A percentile compares a stretch with the other conserved stretches of the same genome.
phyloP scores from a whole-genome alignment of 495 filamentous ascomycete species.

The Podospora comata region DNA sequence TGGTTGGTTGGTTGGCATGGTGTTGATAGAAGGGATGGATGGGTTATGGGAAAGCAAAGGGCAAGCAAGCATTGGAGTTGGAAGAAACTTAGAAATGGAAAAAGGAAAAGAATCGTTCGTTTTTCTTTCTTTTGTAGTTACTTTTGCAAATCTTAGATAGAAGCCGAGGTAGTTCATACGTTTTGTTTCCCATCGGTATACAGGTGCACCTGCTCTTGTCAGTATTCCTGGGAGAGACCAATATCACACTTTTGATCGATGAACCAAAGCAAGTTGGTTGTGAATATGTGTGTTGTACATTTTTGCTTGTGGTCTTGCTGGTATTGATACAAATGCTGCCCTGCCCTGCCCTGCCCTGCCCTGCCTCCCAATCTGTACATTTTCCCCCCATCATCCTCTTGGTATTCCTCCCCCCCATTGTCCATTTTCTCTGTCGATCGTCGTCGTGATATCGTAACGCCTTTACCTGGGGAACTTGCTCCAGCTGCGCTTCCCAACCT shows the following conservation, averaged over 20 bases:
- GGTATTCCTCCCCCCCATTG: neutral
- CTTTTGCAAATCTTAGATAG: neutral
- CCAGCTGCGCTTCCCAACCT: constrained; percentile 86
- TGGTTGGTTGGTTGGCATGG: neutral
- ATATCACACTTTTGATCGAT: too few relatives aligned
- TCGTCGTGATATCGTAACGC: neutral
- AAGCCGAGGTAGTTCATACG: neutral
- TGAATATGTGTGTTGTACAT: neutral
- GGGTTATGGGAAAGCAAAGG: neutral
- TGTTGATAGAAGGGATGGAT: neutral
- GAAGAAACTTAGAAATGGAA: neutral
- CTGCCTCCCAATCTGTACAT: neutral
- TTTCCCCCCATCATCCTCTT: neutral
- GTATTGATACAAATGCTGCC: neutral
- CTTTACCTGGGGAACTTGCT: constrained; percentile 78
- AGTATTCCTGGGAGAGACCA: neutral
- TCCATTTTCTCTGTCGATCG: neutral
- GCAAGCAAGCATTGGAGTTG: neutral
- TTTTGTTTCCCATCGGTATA: neutral
- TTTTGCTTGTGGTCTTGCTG: neutral
- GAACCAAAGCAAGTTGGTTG: neutral
- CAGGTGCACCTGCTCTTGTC: neutral
- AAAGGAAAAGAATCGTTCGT: neutral
- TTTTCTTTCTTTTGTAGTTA: neutral
- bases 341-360: neutral